phyloP scores from a whole-genome alignment of 495 filamentous ascomycete genomes.

The Glonium stellatum region DNA sequence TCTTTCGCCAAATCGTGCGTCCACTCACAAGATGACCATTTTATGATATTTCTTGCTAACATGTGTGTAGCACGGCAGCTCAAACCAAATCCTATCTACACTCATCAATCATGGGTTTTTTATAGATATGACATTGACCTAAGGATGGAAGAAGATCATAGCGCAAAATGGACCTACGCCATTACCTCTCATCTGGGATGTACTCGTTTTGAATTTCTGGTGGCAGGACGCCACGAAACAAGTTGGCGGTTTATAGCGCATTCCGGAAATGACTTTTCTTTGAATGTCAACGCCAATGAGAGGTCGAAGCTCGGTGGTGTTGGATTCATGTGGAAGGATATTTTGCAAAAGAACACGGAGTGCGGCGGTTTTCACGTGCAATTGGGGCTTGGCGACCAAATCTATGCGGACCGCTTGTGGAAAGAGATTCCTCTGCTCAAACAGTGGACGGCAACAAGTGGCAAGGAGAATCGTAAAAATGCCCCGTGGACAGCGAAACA shows the following conservation, averaged over 20 bases:
- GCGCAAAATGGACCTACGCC: constrained; percentile 95
- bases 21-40: neutral
- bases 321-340: constrained; percentile 97
- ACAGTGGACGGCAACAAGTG: constrained; percentile 86
- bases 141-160: constrained; percentile 73
- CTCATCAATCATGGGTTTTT: constrained; percentile 88
- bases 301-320: constrained; percentile 76
- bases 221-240: constrained; percentile 81
- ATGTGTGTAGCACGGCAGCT: constrained; percentile 53
- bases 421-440: constrained; percentile 86
- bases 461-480: constrained; percentile 86
- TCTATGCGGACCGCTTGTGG: constrained; percentile 94
- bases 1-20: constrained; percentile 69
- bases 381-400: constrained; percentile 85
- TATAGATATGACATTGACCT: constrained; percentile 93
- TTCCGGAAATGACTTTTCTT: constrained; percentile 88
- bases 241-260: constrained; percentile 97
- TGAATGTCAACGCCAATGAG: constrained; percentile 79
- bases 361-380: constrained; percentile 94
- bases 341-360: constrained; percentile 93
- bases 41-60: neutral
- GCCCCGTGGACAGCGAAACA: constrained; percentile 85
- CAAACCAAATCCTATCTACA: constrained; percentile 73
- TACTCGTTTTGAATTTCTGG: constrained; percentile 95
- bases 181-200: constrained; percentile 95